Conservation (phyloP, 1,284 basidiomycete species). For the Trichosporon inkin region DNA sequence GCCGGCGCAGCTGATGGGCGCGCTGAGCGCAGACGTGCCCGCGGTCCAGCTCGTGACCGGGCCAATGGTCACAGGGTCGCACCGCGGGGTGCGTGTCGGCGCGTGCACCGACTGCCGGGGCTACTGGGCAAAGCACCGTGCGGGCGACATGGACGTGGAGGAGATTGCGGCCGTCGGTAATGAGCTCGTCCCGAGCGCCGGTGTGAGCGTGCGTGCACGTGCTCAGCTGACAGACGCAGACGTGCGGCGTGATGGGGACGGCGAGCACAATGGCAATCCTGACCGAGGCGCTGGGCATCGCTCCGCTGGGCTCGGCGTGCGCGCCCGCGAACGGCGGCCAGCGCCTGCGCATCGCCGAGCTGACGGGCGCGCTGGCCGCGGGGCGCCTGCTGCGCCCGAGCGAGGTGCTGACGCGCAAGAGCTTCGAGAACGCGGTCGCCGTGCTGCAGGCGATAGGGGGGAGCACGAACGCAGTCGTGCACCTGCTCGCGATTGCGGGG, state of each 20-base stretch:
- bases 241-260: constrained; percentile 49
- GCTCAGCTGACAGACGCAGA: constrained; percentile 25
- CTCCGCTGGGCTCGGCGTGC: constrained; percentile 43
- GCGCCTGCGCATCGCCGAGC: constrained; percentile 43
- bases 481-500: constrained; percentile 52
- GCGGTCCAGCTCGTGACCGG: constrained; percentile 46
- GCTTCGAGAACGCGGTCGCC: constrained; percentile 53
- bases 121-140: constrained; percentile 45
- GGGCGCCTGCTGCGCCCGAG: constrained; percentile 36
- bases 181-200: constrained; percentile 43
- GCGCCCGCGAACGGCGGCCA: constrained; percentile 42
- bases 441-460: constrained; percentile 52
- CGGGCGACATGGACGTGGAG: constrained; percentile 44
- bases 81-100: constrained; percentile 41
- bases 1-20: constrained; percentile 48
- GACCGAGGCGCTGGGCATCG: constrained; percentile 44
- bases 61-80: constrained; percentile 46
- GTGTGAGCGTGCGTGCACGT: constrained; percentile 24
- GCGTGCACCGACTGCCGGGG: constrained; percentile 48
- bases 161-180: constrained; percentile 44
- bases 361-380: constrained; percentile 32
- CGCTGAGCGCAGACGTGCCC: constrained; percentile 44
- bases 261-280: constrained; percentile 49
- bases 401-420: constrained; percentile 49
- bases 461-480: constrained; percentile 52